phyloP scores from a whole-genome alignment of 2,329 filamentous ascomycete species.

The Elsinoe arachidis region DNA sequence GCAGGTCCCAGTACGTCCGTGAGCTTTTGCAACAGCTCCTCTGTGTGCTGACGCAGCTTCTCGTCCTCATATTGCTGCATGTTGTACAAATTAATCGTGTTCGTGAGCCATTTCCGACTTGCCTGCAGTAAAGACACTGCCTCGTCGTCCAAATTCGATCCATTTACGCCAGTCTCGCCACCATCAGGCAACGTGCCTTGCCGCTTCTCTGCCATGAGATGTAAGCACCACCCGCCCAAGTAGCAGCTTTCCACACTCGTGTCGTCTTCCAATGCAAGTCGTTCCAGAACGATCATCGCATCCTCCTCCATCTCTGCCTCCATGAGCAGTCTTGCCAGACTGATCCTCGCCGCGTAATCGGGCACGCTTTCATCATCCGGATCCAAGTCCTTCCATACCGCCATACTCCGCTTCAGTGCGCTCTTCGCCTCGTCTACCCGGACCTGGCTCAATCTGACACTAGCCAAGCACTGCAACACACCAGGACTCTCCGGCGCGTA shows the following conservation, averaged over 20 bases:
- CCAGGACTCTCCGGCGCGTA: constrained; percentile 74
- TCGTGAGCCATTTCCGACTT: constrained; percentile 73
- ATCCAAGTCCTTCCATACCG: constrained; percentile 71
- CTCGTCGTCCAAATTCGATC: constrained; percentile 13
- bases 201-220: constrained; percentile 64
- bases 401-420: constrained; percentile 70
- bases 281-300: constrained; percentile 75
- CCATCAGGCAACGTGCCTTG: constrained; percentile 23
- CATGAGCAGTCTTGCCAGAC: constrained; percentile 75
- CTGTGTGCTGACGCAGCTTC: constrained; percentile 63
- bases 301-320: constrained; percentile 80
- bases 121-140: constrained; percentile 36
- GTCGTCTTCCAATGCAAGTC: constrained; percentile 81
- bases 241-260: constrained; percentile 95
- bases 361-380: constrained; percentile 66
- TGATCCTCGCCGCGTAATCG: constrained; percentile 78
- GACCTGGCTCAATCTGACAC: constrained; percentile 82
- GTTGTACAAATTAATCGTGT: constrained; percentile 70
- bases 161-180: constrained; percentile 6
- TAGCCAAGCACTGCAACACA: constrained; percentile 91
- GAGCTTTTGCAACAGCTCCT: constrained; percentile 54
- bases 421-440: constrained; percentile 69
- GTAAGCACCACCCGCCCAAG: constrained; percentile 86
- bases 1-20: constrained; percentile 37
- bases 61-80: constrained; percentile 79